Base-by-base conservation (phyloP, 805 yeast genomes). In the Schizosaccharomyces osmophilus region DNA sequence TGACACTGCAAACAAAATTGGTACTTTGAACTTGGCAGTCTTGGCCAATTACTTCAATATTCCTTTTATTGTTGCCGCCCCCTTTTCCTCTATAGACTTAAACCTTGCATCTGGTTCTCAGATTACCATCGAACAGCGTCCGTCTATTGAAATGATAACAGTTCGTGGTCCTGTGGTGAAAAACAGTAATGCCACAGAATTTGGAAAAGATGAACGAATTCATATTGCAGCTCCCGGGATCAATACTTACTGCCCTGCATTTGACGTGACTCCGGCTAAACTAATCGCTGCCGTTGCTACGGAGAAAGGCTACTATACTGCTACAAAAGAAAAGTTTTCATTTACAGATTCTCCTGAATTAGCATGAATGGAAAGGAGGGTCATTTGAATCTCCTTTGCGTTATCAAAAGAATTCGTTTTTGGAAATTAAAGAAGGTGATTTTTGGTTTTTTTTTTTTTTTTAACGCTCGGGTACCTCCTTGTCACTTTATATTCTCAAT, bases 1-100 rank as follows among this genome's bases (percentile, higher is more conserved):
- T 61, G 98, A 90, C 69, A 82, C 95, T 39, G 97, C 97, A 0
- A 90, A 90, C 73, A 90, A 90, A 73, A 90, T 90, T 61, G 98
- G 98, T 26, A 93, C 97, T 0, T 86, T 81, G 72, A 97, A 89
- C 73, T 73, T 90, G 65, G 84, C 97, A 0, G 75, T 83, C 13
- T 73, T 87, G 63, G 83, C 95, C 22, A 78, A 82, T 63, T 79
- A 79, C 61, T 78, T 78, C 62, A 82, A 80, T 5, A 81, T 89
- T 67, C 84, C 83, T 68, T 90, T 93, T 67, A 82, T 87, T 57
- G 95, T 93, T 9, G 97, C 96, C 36, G 97, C 97, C 1, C 97
- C 97, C 60, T 85, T 80, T 58, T 88, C 97, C 0, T 87, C 97
- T 0, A 82, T 90, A 65, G 98, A 90, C 70, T 72, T 77, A 63